Evolutionary conservation across 176 grass and related monocot genomes (phyloP).

Genomic region (Phoenix dactylifera): DNA sequence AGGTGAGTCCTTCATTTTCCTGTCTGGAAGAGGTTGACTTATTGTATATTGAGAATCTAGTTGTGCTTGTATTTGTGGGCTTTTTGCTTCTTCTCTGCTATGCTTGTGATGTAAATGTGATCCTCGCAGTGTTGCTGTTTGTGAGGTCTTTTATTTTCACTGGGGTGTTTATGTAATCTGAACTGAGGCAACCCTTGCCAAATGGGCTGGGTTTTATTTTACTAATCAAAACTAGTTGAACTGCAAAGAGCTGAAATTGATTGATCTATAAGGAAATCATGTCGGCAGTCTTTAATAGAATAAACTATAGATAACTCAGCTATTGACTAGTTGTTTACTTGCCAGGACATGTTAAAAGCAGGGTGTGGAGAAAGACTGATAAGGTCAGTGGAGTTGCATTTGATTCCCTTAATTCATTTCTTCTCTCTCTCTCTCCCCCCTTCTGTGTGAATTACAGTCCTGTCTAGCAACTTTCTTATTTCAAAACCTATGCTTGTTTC

Average conservation of each 20-base stretch:
- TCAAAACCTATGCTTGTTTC: no score
- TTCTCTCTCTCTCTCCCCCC: no score
- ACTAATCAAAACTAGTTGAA: slow-evolving; percentile 9
- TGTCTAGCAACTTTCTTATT: no score
- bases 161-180: background rate
- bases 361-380: no score
- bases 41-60: slow-evolving; percentile 12
- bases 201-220: slow-evolving; percentile 14
- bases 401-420: no score
- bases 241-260: background rate
- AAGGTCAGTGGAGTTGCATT: no score
- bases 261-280: background rate
- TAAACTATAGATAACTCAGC: no score
- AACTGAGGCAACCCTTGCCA: slow-evolving; percentile 4
- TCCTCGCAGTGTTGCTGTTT: background rate
- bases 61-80: slow-evolving; percentile 1
- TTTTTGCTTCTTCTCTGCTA: slow-evolving; percentile 5
- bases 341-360: no score
- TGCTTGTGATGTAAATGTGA: slow-evolving; percentile 9
- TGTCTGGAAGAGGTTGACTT: background rate
- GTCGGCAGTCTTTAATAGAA: no score
- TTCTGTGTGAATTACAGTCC: no score
- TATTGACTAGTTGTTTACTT: no score
- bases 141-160: background rate
- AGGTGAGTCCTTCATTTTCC: slow-evolving; percentile 30